Base-by-base conservation (phyloP, 2,329 filamentous ascomycete genomes). In the Colletotrichum acutatum region DNA sequence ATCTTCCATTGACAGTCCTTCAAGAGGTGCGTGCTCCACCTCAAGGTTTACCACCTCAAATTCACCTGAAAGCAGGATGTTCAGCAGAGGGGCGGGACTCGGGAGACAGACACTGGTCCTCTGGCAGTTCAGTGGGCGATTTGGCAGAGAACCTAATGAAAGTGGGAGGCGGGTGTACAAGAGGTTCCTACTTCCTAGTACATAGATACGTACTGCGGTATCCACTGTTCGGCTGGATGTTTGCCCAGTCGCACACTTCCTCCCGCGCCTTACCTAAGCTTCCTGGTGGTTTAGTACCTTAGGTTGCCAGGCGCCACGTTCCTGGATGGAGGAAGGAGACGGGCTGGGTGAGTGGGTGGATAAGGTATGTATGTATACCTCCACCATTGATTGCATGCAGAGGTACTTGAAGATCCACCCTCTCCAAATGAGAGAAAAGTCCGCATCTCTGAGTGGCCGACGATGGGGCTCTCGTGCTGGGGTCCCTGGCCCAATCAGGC, bases 401-500 rank as follows among this genome's bases (percentile, higher is more conserved):
- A 34, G 16, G 11, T 69, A 72, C 70, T 56, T 72, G 24, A 1
- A 6, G 60, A 4, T 46, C 70, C 66, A 32, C 59, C 59, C 30
- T 14, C n/a, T 14, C 22, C 59, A 64, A 69, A 69, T 64, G 53
- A 69, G 69, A 30, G 26, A 2, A 8, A 22, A 28, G 49, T 30
- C 7, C 26, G 19, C 24, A 34, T 6, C 12, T 28, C 8, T 72
- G 59, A 72, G 37, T 72, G 70, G 70, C n/a, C 46, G 19, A 37
- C 32, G 32, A 24, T 26, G 5, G 49, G 26, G 30, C 28, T 24
- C 6, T 8, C 5, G 46, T 1, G 7, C 6, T 37, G 61, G 6
- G 28, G n/a, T 30, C 46, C 60, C 32, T 42, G 32, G 59, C 65
- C 59, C 30, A 69, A 69, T 24, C 42, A 30, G 66, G 69, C 69